These are phyloP conservation scores for Silene vulgaris DNA, from an alignment of 179 eudicot genomes.

Conservation along the genomic window DNA sequence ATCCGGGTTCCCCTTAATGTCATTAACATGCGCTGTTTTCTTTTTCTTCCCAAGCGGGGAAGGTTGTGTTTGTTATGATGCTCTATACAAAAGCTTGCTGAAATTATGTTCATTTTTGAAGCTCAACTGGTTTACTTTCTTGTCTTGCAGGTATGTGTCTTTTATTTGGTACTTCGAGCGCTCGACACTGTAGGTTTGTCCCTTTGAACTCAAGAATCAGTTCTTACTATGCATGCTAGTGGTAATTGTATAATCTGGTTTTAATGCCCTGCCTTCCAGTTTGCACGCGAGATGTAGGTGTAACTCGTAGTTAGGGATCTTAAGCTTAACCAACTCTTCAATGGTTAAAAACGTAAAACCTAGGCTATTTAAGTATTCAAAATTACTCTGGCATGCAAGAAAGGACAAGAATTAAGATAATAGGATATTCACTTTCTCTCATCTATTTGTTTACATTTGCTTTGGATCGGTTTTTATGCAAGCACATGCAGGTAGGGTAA, in stretches of 20 bases:
- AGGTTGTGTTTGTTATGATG: background rate
- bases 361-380: background rate
- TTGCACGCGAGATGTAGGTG: background rate
- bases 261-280: background rate
- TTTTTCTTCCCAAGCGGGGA: background rate
- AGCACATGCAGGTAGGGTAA: background rate
- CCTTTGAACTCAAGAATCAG: conserved; percentile 16
- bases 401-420: background rate
- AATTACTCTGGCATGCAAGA: background rate
- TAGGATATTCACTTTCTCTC: background rate
- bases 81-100: background rate
- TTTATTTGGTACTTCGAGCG: conserved; percentile 94
- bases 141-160: conserved; percentile 73
- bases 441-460: background rate
- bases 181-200: conserved; percentile 91
- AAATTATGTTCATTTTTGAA: background rate
- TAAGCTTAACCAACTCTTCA: background rate
- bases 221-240: background rate
- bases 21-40: no score
- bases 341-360: background rate
- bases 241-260: background rate
- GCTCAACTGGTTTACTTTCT: conserved; percentile 18
- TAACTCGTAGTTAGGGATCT: background rate
- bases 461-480: background rate
- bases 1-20: no score